Base-by-base conservation (phyloP, 2,329 filamentous ascomycete species). In the Nigrograna mackinnonii region DNA sequence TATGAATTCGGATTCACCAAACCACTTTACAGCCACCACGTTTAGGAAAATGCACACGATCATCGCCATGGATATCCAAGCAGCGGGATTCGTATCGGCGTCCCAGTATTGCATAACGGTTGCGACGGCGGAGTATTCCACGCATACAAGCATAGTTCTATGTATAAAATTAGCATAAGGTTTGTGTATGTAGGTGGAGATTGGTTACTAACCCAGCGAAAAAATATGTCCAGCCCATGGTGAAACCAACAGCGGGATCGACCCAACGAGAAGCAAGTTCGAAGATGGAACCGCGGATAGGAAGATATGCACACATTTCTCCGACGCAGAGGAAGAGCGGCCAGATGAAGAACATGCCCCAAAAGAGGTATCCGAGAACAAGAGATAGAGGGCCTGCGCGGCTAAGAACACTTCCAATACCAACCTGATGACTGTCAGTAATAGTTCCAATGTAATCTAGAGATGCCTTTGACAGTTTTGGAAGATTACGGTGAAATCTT, bases 221-320 rank as follows among this genome's bases (percentile, higher is more conserved):
- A 77, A 81, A 86, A 52, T 68, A 70, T 3, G 52, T 60, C 66
- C 61, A 91, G 22, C 87, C 86, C 13, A 91, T 76, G 33, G 85
- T 79, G 64, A 92, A 91, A 32, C 88, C 88, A 14, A 91, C 77
- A 39, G 86, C 86, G 31, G 86, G 86, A 52, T 91, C 86, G 54
- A 84, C 86, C 70, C 89, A 91, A 35, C 88, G 78, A 44, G 82
- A 77, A 6, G 87, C 86, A 60, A 90, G 91, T 58, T 85, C 86
- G 47, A 86, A 87, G 68, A 92, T 91, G 48, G 87, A 87, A 56
- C 85, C 82, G 37, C 83, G 80, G 54, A 90, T 75, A 33, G 88
- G 88, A 17, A 92, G 65, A 84, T 86, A 91, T 33, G 87, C 79
- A 6, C 86, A 86, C 86, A 92, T 91, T 68, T 91, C 87, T 45